phyloP scores from a whole-genome alignment of 2,329 filamentous ascomycete species.

The Botryotinia calthae region DNA sequence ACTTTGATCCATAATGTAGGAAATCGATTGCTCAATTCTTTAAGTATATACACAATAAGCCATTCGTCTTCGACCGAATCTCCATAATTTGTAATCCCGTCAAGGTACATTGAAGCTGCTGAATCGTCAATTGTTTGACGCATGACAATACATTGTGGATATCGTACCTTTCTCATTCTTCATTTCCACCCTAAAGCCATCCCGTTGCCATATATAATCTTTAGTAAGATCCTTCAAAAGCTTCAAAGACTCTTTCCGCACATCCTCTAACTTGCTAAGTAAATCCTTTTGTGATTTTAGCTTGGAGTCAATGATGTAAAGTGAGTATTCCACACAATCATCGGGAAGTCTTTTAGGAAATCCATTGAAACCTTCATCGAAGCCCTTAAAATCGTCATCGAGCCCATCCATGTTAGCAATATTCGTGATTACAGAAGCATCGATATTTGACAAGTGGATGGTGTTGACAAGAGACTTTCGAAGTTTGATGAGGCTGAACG shows the following conservation, averaged over 20 bases:
- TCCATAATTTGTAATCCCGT: conserved; percentile 80
- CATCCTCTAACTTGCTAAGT: conserved; percentile 64
- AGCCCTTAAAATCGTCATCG: conserved; percentile 61
- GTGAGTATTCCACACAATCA: conserved; percentile 80
- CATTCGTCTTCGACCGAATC: conserved; percentile 97
- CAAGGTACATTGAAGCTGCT: conserved; percentile 59
- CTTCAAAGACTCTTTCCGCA: conserved; percentile 66
- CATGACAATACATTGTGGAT: not conserved
- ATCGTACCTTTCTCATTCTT: conserved; percentile 56
- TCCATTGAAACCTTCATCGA: conserved; percentile 57
- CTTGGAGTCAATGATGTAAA: conserved; percentile 66
- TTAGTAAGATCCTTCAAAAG: conserved; percentile 65
- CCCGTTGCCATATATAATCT: conserved; percentile 94
- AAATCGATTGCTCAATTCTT: conserved; percentile 73
- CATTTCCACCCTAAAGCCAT: conserved; percentile 63
- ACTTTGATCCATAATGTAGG: conserved; percentile 77
- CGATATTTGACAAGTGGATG: not conserved
- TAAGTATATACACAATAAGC: conserved; percentile 87
- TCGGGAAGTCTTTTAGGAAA: conserved; percentile 70
- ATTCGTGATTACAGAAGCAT: not conserved
- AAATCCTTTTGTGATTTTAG: conserved; percentile 53
- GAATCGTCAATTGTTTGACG: not conserved
- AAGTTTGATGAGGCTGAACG: conserved; percentile 1
- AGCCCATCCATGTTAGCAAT: conserved; percentile 37
- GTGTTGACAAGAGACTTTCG: not conserved